These are phyloP conservation scores for Dalbergia cochinchinensis DNA, from an alignment of 306 rosid species.

Conservation along the genomic window DNA sequence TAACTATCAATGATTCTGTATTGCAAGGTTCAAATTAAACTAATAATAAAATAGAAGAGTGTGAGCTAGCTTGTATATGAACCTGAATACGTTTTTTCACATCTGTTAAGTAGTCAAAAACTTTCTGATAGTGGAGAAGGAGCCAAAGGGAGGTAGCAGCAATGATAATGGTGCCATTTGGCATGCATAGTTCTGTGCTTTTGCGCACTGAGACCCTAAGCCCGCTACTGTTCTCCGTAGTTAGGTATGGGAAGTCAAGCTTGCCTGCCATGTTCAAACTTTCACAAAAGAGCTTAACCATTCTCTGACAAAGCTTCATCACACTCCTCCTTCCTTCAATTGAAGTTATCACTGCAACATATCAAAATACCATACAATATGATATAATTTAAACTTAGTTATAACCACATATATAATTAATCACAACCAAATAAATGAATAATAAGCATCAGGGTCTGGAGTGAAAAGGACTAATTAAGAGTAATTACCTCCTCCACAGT, in stretches of 20 bases:
- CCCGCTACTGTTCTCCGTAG: constrained; percentile 52
- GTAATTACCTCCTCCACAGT: constrained; percentile 56
- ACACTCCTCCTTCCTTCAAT: constrained; percentile 61
- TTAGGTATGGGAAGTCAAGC: constrained; percentile 53
- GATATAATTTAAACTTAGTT: neutral
- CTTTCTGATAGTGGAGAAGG: constrained; percentile 49
- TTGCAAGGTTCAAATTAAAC: neutral
- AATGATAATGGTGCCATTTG: constrained; percentile 54
- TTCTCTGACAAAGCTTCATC: constrained; percentile 61
- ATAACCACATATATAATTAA: neutral
- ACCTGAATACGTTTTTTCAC: constrained; percentile 62
- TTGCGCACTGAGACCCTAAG: constrained; percentile 55
- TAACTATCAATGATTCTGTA: neutral
- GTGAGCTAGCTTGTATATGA: neutral
- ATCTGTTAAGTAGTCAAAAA: constrained; percentile 64
- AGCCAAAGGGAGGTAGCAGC: constrained; percentile 76
- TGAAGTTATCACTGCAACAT: constrained; percentile 47
- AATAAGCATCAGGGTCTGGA: neutral
- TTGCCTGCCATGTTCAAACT: constrained; percentile 60
- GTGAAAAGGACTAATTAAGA: neutral
- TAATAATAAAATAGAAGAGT: neutral
- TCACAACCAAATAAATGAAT: neutral
- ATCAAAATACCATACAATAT: neutral
- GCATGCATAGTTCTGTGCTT: constrained; percentile 55
- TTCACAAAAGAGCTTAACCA: constrained; percentile 68